Evolutionary conservation across 192 early-diverging fungal species (phyloP), one percentile per base, ranked within the genome.

Genomic region (Paraglomus occultum): DNA sequence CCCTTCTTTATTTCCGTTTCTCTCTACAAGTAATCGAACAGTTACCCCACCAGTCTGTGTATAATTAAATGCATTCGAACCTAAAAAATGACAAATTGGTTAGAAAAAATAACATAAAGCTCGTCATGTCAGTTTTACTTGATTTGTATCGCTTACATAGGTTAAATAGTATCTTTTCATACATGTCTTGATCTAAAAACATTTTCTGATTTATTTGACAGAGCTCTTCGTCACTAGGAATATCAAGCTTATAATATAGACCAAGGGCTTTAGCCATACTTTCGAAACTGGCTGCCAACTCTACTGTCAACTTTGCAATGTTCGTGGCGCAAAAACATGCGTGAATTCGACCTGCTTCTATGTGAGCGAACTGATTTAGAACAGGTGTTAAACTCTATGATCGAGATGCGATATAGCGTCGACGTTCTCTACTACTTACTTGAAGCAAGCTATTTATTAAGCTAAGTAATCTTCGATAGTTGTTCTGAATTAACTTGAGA

Each of bases 391-490:
- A 31, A 31, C 31, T 31, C 31, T 31, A 3, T 31, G 3, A 3
- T 31, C 31, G 31, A 31, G 31, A 31, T 3, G 31, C 31, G 3
- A 31, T 31, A 31, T 3, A 31, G 3, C 31, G 31, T 31, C n/a
- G n/a, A n/a, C n/a, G n/a, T n/a, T n/a, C 31, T 31, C 31, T 31
- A 31, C 1, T 31, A 55, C 38, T 15, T 15, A 68, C 66, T 51
- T 88, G 83, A 15, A 88, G 67, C 2, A 88, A 63, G 0, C 72
- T 77, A 64, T 86, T 88, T 20, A 88, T 82, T 4, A 88, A 74
- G 59, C 80, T 83, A 15, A 86, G 71, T n/a, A 88, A 71, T 38
- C 87, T 75, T 20, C 73, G 39, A 1, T 83, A 76, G 42, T 88
- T 88, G 40, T 82, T 71, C 8, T 76, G 74, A 15, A 84, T 75